phyloP scores from a whole-genome alignment of 2,329 filamentous ascomycete species.

The Shiraia sp. region DNA sequence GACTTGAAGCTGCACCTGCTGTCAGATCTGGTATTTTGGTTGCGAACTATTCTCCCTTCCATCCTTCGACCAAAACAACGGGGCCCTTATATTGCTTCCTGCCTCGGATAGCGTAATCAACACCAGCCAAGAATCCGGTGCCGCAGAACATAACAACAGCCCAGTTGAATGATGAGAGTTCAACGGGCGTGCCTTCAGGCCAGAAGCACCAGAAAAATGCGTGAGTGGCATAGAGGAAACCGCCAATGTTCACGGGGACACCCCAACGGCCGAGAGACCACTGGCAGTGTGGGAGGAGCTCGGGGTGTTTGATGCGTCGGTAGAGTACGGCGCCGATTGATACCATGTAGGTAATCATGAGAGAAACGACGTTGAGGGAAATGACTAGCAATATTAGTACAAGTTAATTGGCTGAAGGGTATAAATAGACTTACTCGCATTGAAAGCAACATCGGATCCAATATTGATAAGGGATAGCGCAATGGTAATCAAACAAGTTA shows the following conservation, averaged over 20 bases:
- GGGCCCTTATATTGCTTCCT: constrained; percentile 41
- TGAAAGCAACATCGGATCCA: constrained; percentile 41
- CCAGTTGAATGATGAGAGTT: constrained; percentile 39
- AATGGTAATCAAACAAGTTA: constrained; percentile 34
- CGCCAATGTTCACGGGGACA: constrained; percentile 43
- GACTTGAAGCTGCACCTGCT: no score
- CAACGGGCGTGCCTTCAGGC: constrained; percentile 38
- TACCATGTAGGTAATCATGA: constrained; percentile 49
- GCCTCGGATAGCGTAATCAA: constrained; percentile 36
- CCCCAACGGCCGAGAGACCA: constrained; percentile 48
- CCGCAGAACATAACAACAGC: constrained; percentile 42
- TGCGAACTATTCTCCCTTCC: constrained; percentile 24
- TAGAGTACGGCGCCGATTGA: constrained; percentile 48
- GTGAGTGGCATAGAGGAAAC: constrained; percentile 41
- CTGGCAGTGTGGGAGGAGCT: constrained; percentile 42
- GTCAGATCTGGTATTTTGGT: no score
- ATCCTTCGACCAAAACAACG: constrained; percentile 32
- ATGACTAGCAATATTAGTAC: constrained; percentile 30
- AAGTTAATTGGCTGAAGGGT: not conserved
- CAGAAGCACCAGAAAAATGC: constrained; percentile 50
- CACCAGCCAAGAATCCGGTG: constrained; percentile 26
- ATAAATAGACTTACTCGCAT: constrained; percentile 26
- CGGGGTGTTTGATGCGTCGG: constrained; percentile 42
- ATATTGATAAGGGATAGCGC: constrained; percentile 41
- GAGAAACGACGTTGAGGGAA: constrained; percentile 43